Evolutionary conservation across 208 protist genomes (phyloP).

Genomic region (Endotrypanum monterogeii): DNA sequence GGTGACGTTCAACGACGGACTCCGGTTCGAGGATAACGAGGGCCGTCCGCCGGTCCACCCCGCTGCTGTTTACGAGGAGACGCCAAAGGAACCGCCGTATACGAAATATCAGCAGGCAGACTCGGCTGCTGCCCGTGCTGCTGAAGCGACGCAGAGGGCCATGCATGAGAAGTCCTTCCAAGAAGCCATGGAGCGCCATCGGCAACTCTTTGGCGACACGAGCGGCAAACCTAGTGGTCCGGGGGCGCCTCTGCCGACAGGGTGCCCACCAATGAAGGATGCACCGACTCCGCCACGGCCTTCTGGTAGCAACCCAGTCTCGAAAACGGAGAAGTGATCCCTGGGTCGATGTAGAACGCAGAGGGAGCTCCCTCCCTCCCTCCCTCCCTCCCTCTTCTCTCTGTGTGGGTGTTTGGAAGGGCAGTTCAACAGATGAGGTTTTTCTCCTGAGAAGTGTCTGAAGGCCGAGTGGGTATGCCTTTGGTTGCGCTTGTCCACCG

Average conservation of each 20-base stretch:
- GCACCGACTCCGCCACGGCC: neutral
- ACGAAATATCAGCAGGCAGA: slow-evolving; percentile 69
- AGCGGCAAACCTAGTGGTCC: slow-evolving; percentile 44
- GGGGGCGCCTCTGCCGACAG: slow-evolving; percentile 48
- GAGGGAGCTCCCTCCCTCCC: too few relatives aligned
- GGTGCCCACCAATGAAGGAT: slow-evolving; percentile 44
- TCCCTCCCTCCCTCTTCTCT: too few relatives aligned
- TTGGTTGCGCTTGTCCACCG: too few relatives aligned
- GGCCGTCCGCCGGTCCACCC: slow-evolving; percentile 79
- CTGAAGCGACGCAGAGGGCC: slow-evolving; percentile 35
- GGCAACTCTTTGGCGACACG: slow-evolving; percentile 61
- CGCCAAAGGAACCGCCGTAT: slow-evolving; percentile 81
- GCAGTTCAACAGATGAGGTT: too few relatives aligned
- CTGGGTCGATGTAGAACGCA: neutral
- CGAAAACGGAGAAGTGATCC: neutral
- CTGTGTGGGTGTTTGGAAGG: too few relatives aligned
- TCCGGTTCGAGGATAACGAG: slow-evolving; percentile 88
- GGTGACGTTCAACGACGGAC: slow-evolving; percentile 90
- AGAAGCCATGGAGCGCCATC: slow-evolving; percentile 71
- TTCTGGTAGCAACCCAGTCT: neutral
- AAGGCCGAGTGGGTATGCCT: too few relatives aligned
- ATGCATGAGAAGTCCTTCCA: slow-evolving; percentile 58
- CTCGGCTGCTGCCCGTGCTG: slow-evolving; percentile 36
- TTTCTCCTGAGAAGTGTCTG: too few relatives aligned
- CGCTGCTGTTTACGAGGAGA: slow-evolving; percentile 80